Evolutionary conservation across 495 filamentous ascomycete genomes (phyloP).

Genomic region (Astrocystis sublimbata): DNA sequence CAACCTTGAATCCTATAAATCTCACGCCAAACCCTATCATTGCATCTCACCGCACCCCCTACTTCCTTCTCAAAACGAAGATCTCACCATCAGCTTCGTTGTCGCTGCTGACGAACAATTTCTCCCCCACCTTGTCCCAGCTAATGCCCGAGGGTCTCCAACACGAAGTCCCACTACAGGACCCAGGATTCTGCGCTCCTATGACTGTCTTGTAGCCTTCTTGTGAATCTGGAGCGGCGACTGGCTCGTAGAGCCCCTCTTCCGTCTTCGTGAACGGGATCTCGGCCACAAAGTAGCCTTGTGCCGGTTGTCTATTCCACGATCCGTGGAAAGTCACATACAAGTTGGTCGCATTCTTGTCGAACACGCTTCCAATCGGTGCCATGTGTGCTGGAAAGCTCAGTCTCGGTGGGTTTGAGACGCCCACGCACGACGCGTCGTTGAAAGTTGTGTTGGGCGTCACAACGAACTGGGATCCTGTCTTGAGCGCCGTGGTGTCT

Average conservation of each 20-base stretch:
- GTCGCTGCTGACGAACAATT: conserved; percentile 38
- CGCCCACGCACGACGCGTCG: conserved; percentile 48
- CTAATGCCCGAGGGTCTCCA: conserved; percentile 33
- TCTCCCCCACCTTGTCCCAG: conserved; percentile 35
- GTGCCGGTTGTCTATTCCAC: conserved; percentile 54
- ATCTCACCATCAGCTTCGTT: conserved; percentile 47
- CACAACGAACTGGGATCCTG: conserved; percentile 54
- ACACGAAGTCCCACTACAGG: conserved; percentile 33
- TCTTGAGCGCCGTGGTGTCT: conserved; percentile 44
- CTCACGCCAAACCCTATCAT: no score
- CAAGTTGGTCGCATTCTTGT: conserved; percentile 44
- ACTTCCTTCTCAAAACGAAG: conserved; percentile 38
- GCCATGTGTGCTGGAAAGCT: conserved; percentile 58
- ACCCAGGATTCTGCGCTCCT: conserved; percentile 28
- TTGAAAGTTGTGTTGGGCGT: conserved; percentile 47
- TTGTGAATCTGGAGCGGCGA: conserved; percentile 33
- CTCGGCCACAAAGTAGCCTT: conserved; percentile 55
- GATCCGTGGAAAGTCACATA: conserved; percentile 61
- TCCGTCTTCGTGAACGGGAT: conserved; percentile 47
- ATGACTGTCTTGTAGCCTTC: conserved; percentile 38
- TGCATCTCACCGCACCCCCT: neutral
- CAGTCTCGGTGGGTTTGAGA: conserved; percentile 49
- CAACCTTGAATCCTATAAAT: no score
- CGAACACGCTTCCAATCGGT: conserved; percentile 53
- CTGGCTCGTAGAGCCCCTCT: conserved; percentile 35